Conservation (phyloP, 192 early-diverging fungal genomes). For the Phycomyces blakesleeanus region DNA sequence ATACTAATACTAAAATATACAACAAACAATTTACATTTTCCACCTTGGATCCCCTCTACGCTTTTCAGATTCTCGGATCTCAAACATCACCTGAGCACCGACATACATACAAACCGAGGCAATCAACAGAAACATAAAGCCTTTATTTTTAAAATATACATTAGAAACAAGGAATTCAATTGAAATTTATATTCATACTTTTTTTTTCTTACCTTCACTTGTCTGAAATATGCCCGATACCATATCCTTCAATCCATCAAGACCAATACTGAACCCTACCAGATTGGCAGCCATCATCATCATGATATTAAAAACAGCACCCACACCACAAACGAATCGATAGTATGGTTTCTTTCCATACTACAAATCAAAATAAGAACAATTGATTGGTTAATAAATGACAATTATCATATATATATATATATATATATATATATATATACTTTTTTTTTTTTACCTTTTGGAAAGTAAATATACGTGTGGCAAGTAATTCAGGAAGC, state of each 20-base stretch:
- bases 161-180: constrained; percentile 13
- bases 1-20: too few relatives aligned
- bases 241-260: constrained; percentile 81
- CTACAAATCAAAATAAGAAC: too few relatives aligned
- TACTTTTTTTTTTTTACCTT: constrained; percentile 38
- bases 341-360: constrained; percentile 57
- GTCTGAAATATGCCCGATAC: constrained; percentile 60
- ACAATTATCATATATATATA: too few relatives aligned
- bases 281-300: constrained; percentile 95
- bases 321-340: constrained; percentile 75
- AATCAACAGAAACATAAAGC: constrained; percentile 44
- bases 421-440: too few relatives aligned
- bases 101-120: constrained; percentile 55
- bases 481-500: constrained; percentile 76
- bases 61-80: constrained; percentile 73
- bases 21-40: constrained; percentile 26
- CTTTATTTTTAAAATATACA: too few relatives aligned
- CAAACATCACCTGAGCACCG: constrained; percentile 77
- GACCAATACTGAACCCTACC: constrained; percentile 90
- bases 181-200: too few relatives aligned
- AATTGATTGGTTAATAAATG: too few relatives aligned
- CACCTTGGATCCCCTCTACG: constrained; percentile 41
- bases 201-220: constrained; percentile 36
- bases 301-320: constrained; percentile 82
- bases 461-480: constrained; percentile 47